Percentiles rank a stretch among this genome's conserved stretches.
phyloP scores from a whole-genome alignment of 768 basidiomycete species.

The Xerocomellus dryophilus region DNA sequence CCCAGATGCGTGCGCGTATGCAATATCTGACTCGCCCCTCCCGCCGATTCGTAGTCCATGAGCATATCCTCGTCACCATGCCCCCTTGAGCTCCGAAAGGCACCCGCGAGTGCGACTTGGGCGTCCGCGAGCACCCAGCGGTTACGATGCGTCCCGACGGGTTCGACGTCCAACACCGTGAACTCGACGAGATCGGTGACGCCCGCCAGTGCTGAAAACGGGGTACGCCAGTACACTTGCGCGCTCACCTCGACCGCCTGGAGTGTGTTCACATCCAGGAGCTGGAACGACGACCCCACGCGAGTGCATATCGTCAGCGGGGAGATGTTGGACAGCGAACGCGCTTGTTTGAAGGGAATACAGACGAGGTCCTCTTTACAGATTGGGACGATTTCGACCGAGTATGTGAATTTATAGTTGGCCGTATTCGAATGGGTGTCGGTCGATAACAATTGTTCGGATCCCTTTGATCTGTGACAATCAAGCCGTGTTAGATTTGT shows the following conservation, averaged over 20 bases:
- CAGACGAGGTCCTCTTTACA: constrained; percentile 98
- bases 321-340: constrained; percentile 80
- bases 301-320: constrained; percentile 86
- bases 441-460: constrained; percentile 89
- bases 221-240: constrained; percentile 84
- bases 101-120: constrained; percentile 83
- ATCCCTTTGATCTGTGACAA: constrained; percentile 71
- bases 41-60: constrained; percentile 62
- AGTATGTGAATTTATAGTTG: constrained; percentile 97
- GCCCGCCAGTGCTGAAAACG: constrained; percentile 81
- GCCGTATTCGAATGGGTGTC: constrained; percentile 92
- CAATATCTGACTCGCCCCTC: constrained; percentile 72
- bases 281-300: constrained; percentile 87
- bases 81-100: constrained; percentile 57
- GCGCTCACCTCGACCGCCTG: constrained; percentile 78
- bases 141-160: constrained; percentile 62
- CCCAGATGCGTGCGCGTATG: constrained; percentile 98
- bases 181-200: constrained; percentile 90
- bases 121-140: constrained; percentile 85
- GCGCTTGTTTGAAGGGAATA: constrained; percentile 79
- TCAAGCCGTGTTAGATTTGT: neutral
- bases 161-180: constrained; percentile 91
- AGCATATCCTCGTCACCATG: constrained; percentile 46
- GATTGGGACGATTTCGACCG: constrained; percentile 93
- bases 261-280: constrained; percentile 86